These are phyloP conservation scores for Yamadazyma ubonensis DNA, from an alignment of 805 yeast species.

Conservation along the genomic window DNA sequence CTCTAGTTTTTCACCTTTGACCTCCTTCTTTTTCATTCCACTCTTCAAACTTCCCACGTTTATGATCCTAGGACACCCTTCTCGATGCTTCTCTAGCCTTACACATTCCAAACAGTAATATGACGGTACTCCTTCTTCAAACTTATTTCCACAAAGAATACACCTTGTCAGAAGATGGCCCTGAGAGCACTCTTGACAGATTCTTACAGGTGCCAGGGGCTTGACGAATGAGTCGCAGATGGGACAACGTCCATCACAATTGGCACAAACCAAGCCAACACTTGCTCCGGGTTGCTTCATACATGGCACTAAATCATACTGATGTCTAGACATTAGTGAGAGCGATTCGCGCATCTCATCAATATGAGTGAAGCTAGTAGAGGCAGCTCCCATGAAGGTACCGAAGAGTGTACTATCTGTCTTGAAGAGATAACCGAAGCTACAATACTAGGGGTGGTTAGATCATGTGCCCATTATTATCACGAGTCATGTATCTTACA, in stretches of 20 bases:
- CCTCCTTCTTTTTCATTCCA: slow-evolving; percentile 55
- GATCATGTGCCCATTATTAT: slow-evolving; percentile 50
- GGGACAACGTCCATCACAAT: slow-evolving; percentile 91
- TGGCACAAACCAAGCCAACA: slow-evolving; percentile 71
- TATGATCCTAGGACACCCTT: slow-evolving; percentile 86
- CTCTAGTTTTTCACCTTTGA: slow-evolving; percentile 9
- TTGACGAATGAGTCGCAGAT: slow-evolving; percentile 82
- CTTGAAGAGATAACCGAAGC: slow-evolving; percentile 32
- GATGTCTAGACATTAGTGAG: slow-evolving; percentile 81
- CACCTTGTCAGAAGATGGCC: slow-evolving; percentile 67
- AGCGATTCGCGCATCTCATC: neutral
- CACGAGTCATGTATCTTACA: slow-evolving; percentile 56
- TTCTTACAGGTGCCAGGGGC: slow-evolving; percentile 61
- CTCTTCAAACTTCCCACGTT: slow-evolving; percentile 77
- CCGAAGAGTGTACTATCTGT: slow-evolving; percentile 63
- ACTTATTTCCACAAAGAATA: slow-evolving; percentile 71
- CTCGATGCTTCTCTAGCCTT: slow-evolving; percentile 71
- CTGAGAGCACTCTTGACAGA: slow-evolving; percentile 84
- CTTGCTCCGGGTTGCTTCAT: slow-evolving; percentile 78
- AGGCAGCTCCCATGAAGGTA: no score
- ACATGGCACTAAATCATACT: slow-evolving; percentile 80
- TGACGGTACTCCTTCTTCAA: slow-evolving; percentile 54
- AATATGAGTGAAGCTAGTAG: neutral
- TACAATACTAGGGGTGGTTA: slow-evolving; percentile 25
- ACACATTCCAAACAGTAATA: slow-evolving; percentile 87